A percentile compares a stretch with the other conserved stretches of the same genome.
Conservation (phyloP, 148 eudicot species). For the Camellia lanceoleosa region DNA sequence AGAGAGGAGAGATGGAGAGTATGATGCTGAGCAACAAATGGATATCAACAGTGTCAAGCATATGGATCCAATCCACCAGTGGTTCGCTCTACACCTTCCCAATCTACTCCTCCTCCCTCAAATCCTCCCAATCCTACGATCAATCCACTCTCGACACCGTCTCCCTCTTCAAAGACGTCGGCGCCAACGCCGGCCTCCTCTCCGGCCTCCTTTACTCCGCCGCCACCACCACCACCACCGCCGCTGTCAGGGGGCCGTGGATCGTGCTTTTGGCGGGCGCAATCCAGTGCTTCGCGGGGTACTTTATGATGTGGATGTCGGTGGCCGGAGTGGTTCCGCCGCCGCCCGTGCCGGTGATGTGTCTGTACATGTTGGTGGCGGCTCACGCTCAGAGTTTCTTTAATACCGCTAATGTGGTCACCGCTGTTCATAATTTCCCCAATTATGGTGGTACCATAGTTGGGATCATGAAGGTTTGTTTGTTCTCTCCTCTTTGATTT, state of each 20-base stretch:
- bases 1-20: constrained; percentile 22
- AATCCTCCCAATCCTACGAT: constrained; percentile 59
- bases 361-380: constrained; percentile 69
- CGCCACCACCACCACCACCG: constrained; percentile 1
- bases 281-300: constrained; percentile 70
- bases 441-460: constrained; percentile 73
- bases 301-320: constrained; percentile 70
- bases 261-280: constrained; percentile 63
- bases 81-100: constrained; percentile 83
- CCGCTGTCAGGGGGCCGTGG: constrained; percentile 42
- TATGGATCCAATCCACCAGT: constrained; percentile 75
- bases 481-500: too few relatives aligned
- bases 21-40: constrained; percentile 52
- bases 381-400: constrained; percentile 91
- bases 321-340: constrained; percentile 50
- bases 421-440: constrained; percentile 68
- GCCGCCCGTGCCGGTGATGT: constrained; percentile 53
- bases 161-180: constrained; percentile 91
- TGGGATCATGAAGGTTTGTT: constrained; percentile 87
- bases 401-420: constrained; percentile 86
- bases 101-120: constrained; percentile 70
- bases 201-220: constrained; percentile 81
- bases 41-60: constrained; percentile 68
- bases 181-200: constrained; percentile 80
- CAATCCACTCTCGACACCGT: constrained; percentile 84